Percentiles rank a stretch among this genome's conserved stretches.
Evolutionary conservation across 805 yeast genomes (phyloP).

Genomic region (Sungouiozyma ichnusensis): DNA sequence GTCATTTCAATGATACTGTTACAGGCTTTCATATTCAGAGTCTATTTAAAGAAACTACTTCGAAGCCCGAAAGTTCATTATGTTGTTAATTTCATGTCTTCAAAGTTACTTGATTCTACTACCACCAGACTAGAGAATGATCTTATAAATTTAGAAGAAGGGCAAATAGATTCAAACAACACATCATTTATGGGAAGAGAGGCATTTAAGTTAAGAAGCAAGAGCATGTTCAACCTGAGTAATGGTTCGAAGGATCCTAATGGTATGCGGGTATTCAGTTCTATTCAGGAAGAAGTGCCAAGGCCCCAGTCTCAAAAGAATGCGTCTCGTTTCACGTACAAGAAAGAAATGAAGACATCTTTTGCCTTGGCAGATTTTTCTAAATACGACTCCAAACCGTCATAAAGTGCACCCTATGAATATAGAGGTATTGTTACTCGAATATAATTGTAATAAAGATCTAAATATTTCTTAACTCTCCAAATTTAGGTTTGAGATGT

Average conservation of each 20-base stretch:
- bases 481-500: not conserved
- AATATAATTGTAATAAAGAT: not conserved
- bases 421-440: no score
- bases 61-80: not conserved
- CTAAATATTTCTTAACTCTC: not conserved
- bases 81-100: not conserved
- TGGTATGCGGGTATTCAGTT: conserved; percentile 14
- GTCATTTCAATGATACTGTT: no score
- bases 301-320: conserved; percentile 4
- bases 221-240: conserved; percentile 21
- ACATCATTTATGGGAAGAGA: not conserved
- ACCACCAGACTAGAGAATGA: not conserved
- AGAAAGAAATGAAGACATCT: conserved; percentile 3
- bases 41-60: not conserved
- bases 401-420: not conserved
- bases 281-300: not conserved
- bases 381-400: conserved; percentile 12
- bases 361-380: conserved; percentile 22
- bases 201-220: conserved; percentile 16
- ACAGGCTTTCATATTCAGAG: not conserved
- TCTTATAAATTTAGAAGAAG: conserved; percentile 5
- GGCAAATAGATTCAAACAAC: not conserved
- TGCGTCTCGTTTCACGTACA: conserved; percentile 4
- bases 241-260: not conserved
- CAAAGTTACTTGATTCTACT: not conserved